Evolutionary conservation across 2,329 filamentous ascomycete species (phyloP), one percentile per base, ranked within the genome.

Genomic region (Pseudocercospora macadamiae): DNA sequence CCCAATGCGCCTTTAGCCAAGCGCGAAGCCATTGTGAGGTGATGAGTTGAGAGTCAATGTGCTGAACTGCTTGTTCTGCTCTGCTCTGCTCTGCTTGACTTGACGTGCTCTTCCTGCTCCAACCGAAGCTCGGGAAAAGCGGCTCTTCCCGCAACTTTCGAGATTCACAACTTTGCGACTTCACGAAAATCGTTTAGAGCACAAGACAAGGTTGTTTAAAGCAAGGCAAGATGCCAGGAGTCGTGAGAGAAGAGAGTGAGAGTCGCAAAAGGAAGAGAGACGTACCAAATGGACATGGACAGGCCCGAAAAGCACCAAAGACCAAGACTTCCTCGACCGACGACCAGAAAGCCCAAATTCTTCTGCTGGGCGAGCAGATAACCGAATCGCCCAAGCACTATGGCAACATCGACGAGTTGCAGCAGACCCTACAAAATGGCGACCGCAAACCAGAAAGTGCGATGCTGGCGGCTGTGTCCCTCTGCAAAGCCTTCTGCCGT

Each of bases 1-100:
- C 93, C 90, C 82, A 93, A 83, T 82, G 92, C 91, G 86, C 88
- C 93, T 86, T 90, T 92, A 86, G 89, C 91, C 83, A 97, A 86
- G 85, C 93, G 91, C 81, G 91, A 96, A 85, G 93, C 93, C 93
- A 97, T 97, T 89, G 83, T 79, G 85, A 75, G 80, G 77, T 80
- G 78, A 79, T 80, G 81, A 82, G 79, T 75, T 77, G 74, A 77
- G 76, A 72, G 75, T 69, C 51, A 60, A 37, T 54, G 55, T 34
- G 45, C 28, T 55, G 47, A 14, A 49, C 57, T 55, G 51, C 55
- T 47, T 57, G 59, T 57, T 56, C 54, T 49, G 39, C 26, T 55
- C 21, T 47, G 26, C 39, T 28, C 23, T 51, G 14, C 32, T 21
- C 37, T 4, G 25, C n/a, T n/a, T 52, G 45, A 9, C 14, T 28